A percentile compares a stretch with the other conserved stretches of the same genome.
phyloP scores from a whole-genome alignment of 768 basidiomycete genomes.

The Boletus insuetus region DNA sequence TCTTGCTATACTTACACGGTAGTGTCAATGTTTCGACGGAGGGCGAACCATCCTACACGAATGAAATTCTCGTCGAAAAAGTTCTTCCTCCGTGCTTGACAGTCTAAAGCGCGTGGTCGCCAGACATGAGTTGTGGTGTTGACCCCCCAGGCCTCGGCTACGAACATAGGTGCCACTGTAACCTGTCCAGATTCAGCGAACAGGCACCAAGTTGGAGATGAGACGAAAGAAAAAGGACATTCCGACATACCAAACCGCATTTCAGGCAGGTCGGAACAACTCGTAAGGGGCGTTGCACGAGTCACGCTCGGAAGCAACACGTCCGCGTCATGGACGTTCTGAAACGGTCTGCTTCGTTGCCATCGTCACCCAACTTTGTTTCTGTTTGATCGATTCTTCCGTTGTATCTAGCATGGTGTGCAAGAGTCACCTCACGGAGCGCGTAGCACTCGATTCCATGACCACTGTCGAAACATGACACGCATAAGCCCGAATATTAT shows the following conservation, averaged over 20 bases:
- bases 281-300: conserved; percentile 1
- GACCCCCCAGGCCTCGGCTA: not conserved
- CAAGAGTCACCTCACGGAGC: too few relatives aligned
- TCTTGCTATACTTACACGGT: conserved; percentile 14
- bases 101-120: not conserved
- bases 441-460: too few relatives aligned
- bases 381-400: too few relatives aligned
- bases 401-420: too few relatives aligned
- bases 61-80: not conserved
- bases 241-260: not conserved
- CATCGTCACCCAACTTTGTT: conserved; percentile 29
- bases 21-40: not conserved
- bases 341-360: conserved; percentile 56
- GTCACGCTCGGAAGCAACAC: conserved; percentile 60
- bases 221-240: not conserved
- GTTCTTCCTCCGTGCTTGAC: not conserved
- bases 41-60: not conserved
- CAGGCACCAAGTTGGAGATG: not conserved
- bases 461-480: too few relatives aligned
- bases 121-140: not conserved
- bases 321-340: conserved; percentile 23
- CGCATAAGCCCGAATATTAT: too few relatives aligned
- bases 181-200: not conserved
- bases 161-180: not conserved
- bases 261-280: not conserved